Evolutionary conservation across 2,329 filamentous ascomycete genomes (phyloP), one percentile per base, ranked within the genome.

Genomic region (Sphaerulina vaccinii): DNA sequence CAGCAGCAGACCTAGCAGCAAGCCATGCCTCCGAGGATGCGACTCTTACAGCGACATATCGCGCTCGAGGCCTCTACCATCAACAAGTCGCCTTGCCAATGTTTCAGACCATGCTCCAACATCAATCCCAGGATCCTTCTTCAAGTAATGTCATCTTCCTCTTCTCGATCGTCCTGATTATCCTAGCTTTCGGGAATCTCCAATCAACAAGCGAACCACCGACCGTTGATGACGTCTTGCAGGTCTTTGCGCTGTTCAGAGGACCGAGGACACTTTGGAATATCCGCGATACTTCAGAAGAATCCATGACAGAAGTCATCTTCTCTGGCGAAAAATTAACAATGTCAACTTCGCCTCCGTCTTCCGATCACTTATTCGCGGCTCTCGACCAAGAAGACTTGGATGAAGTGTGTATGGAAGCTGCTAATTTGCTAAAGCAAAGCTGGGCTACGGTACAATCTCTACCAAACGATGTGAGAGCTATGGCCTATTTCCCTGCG

Each of bases 61-160:
- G 61, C 5, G 61, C 60, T 2, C 49, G 62, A 27, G 64, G 56
- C 10, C 48, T 67, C 9, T 53, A 64, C 44, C 63, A 67, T 49
- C 65, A 67, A 37, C 59, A 63, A 22, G 40, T 52, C 15, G 61
- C 59, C 4, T 54, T 64, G 13, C 52, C 59, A 18, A 50, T 61
- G 9, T 67, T 66, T 19, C 59, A 64, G 45, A 49, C 46, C 2
- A 49, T 61, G 41, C 48, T 64, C 23, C 27, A 44, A n/a, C 44
- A 41, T n/a, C n/a, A n/a, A n/a, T n/a, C n/a, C 42, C 51, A 29
- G 10, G 41, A 42, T 18, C 39, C 38, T 11, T 22, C 44, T 19
- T 43, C 57, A 33, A 55, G 56, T 6, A 59, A 59, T 32, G 50
- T 56, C 16, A 43, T 59, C 18, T 63, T 65, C 50, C 36, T 60